A percentile compares a stretch with the other conserved stretches of the same genome.
Conservation (phyloP, 2,329 filamentous ascomycete species). For the Penicillium sp. region DNA sequence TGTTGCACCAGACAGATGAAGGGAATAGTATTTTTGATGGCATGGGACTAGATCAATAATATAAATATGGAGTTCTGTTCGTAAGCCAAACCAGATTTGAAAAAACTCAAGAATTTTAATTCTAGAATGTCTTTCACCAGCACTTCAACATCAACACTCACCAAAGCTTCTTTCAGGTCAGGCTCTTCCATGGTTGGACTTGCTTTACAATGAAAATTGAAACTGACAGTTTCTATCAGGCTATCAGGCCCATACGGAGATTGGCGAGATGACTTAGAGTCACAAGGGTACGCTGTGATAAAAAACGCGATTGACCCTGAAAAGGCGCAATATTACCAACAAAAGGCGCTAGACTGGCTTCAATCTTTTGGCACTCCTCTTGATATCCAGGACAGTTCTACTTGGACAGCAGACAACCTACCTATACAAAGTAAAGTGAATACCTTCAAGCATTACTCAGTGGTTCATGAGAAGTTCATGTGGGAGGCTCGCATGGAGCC, state of each 20-base stretch:
- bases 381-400: constrained; percentile 20
- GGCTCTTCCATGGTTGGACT: no score
- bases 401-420: constrained; percentile 20
- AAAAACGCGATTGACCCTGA: constrained; percentile 21
- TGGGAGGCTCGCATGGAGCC: constrained; percentile 27
- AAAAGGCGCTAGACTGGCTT: constrained; percentile 26
- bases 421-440: constrained; percentile 21
- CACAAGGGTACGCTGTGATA: constrained; percentile 21
- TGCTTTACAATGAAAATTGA: background rate
- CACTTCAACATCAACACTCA: background rate
- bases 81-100: background rate
- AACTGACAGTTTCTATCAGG: background rate
- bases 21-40: background rate
- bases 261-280: constrained; percentile 23
- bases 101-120: background rate
- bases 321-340: constrained; percentile 22
- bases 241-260: constrained; percentile 18
- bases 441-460: constrained; percentile 21
- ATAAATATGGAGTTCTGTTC: background rate
- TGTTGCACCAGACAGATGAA: background rate
- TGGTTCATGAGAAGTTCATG: constrained; percentile 27
- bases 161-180: background rate
- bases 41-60: no score
- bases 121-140: background rate
- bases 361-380: constrained; percentile 17